Evolutionary conservation across 306 rosid species (phyloP).

Genomic region (Sicyos edulis): DNA sequence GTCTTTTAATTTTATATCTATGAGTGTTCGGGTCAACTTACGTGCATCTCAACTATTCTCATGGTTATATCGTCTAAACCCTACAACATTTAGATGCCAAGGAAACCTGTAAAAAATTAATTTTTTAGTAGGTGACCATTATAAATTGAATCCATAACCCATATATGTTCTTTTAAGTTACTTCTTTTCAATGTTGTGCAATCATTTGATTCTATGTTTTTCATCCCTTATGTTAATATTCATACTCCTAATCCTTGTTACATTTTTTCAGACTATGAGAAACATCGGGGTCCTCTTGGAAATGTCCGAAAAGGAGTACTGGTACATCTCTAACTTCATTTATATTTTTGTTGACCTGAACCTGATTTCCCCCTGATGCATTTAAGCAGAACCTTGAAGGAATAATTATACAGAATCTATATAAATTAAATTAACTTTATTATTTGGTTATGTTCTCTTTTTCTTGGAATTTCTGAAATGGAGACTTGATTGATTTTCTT

Average conservation of each 20-base stretch:
- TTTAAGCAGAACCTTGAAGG: not conserved
- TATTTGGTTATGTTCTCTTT: not conserved
- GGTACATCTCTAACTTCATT: constrained; percentile 43
- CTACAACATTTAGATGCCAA: too few species aligned
- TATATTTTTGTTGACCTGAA: not conserved
- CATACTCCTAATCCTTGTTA: not conserved
- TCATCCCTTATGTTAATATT: constrained; percentile 14
- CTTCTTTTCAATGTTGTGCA: not conserved
- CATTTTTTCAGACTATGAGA: constrained; percentile 57
- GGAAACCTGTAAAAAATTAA: too few species aligned
- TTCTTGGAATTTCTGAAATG: not conserved
- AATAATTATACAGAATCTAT: not conserved
- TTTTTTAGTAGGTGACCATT: too few species aligned
- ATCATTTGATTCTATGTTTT: not conserved
- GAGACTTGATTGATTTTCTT: not conserved
- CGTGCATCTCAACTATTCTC: too few species aligned
- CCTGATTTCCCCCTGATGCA: not conserved
- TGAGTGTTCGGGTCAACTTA: too few species aligned
- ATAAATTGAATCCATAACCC: too few species aligned
- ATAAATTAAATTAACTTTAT: not conserved
- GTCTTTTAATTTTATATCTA: too few species aligned
- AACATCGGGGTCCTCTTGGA: constrained; percentile 82
- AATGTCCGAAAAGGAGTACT: constrained; percentile 97
- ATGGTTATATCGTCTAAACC: too few species aligned
- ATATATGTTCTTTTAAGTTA: not conserved